Percentiles rank a stretch among this genome's conserved stretches.
Conservation (phyloP, 495 filamentous ascomycete species). For the Hypoxylon rickii region DNA sequence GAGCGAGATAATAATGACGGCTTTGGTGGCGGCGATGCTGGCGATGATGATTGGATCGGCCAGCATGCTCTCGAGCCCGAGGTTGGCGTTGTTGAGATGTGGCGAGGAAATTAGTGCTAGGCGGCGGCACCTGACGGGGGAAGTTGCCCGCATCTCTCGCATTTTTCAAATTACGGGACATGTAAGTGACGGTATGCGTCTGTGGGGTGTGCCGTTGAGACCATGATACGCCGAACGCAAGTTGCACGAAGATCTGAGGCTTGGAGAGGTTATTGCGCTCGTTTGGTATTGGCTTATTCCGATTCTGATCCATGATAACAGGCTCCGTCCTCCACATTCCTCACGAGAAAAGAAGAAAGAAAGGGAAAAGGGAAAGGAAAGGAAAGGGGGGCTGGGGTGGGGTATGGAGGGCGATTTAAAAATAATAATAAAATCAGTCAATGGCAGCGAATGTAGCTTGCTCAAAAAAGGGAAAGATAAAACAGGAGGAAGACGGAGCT, state of each 20-base stretch:
- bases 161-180: constrained; percentile 47
- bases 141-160: constrained; percentile 41
- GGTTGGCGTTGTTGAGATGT: constrained; percentile 41
- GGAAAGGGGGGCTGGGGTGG: neutral
- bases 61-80: constrained; percentile 28
- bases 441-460: constrained; percentile 18
- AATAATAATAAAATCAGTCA: neutral
- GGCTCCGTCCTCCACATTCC: constrained; percentile 32
- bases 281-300: constrained; percentile 27
- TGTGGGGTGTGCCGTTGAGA: constrained; percentile 41
- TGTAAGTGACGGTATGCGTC: constrained; percentile 49
- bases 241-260: constrained; percentile 51
- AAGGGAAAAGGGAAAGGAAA: neutral
- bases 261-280: constrained; percentile 28
- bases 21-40: constrained; percentile 22
- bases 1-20: constrained; percentile 36
- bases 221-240: constrained; percentile 54
- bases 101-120: constrained; percentile 48
- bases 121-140: constrained; percentile 48
- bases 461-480: too few species aligned
- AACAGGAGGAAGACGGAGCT: constrained; percentile 3
- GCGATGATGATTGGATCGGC: too few species aligned
- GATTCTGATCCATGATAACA: constrained; percentile 39
- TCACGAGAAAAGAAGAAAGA: neutral
- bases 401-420: neutral